Percentiles rank a stretch among this genome's conserved stretches.
Evolutionary conservation across 2,329 filamentous ascomycete species (phyloP).

Genomic region (Pseudogymnoascus sp.): DNA sequence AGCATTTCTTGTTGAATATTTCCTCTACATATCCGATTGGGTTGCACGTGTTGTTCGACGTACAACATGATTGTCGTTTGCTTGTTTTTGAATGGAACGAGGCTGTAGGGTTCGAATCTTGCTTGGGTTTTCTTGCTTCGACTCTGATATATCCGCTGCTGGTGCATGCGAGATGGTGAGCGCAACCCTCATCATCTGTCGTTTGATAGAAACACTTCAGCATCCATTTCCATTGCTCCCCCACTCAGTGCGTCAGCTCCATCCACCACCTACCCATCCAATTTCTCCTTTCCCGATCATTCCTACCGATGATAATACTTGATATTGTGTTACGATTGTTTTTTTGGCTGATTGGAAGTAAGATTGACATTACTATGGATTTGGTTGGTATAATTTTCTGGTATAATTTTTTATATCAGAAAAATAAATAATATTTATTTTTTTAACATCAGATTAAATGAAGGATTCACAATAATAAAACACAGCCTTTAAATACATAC

Average conservation of each 20-base stretch:
- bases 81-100: neutral
- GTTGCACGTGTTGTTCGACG: neutral
- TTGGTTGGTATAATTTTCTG: neutral
- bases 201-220: neutral
- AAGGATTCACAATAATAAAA: neutral
- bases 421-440: neutral
- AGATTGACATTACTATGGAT: neutral
- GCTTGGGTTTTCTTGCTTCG: neutral
- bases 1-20: constrained; percentile 4
- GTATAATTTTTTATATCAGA: neutral
- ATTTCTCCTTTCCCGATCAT: neutral
- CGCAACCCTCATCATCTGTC: neutral
- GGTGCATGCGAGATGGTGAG: neutral
- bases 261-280: neutral
- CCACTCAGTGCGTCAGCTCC: neutral
- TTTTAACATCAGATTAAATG: neutral
- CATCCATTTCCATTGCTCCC: neutral
- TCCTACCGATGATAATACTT: neutral
- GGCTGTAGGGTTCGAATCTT: neutral
- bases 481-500: neutral
- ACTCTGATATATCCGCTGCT: neutral
- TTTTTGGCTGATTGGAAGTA: no score
- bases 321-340: neutral
- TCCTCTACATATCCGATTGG: neutral
- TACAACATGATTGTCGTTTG: neutral